Percentiles rank a stretch among this genome's conserved stretches.
Evolutionary conservation across 192 early-diverging fungal genomes (phyloP).

Genomic region (Entomortierella chlamydospora): DNA sequence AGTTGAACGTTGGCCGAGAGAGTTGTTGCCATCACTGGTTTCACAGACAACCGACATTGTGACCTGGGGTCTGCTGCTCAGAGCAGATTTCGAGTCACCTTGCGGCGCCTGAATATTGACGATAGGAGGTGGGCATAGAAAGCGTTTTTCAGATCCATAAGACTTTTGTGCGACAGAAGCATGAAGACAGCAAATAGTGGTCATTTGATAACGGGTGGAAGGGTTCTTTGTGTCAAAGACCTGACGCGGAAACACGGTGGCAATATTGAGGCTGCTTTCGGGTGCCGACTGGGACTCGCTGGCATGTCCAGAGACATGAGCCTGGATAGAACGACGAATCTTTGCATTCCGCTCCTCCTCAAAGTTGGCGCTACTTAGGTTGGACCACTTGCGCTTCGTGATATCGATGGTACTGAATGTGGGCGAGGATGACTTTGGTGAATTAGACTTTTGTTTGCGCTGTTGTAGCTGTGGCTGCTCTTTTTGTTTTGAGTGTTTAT

Average conservation of each 20-base stretch:
- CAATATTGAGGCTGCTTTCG: neutral
- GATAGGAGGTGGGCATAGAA: conserved; percentile 81
- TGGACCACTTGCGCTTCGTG: conserved; percentile 56
- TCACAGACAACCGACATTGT: conserved; percentile 74
- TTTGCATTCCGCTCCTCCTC: conserved; percentile 58
- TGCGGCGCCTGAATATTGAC: conserved; percentile 66
- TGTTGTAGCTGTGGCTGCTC: conserved; percentile 9
- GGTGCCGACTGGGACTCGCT: conserved; percentile 13
- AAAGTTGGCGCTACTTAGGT: conserved; percentile 36
- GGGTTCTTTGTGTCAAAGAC: conserved; percentile 32
- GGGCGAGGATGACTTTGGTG: conserved; percentile 19
- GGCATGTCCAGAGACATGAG: conserved; percentile 45
- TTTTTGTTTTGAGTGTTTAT: conserved; percentile 1
- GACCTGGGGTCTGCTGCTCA: conserved; percentile 67
- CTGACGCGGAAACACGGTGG: conserved; percentile 14
- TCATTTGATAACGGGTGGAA: conserved; percentile 56
- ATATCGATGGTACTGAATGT: conserved; percentile 24
- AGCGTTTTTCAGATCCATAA: conserved; percentile 93
- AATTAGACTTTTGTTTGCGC: conserved; percentile 1
- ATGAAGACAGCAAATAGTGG: conserved; percentile 86
- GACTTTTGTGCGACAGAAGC: conserved; percentile 93
- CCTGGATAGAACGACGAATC: conserved; percentile 58
- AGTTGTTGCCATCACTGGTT: conserved; percentile 51
- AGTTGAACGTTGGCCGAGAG: conserved; percentile 58
- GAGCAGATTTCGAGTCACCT: conserved; percentile 44